Percentiles rank a stretch among this genome's conserved stretches.
Evolutionary conservation across 2,329 filamentous ascomycete species (phyloP).

Genomic region (Cladosporium halotolerans): DNA sequence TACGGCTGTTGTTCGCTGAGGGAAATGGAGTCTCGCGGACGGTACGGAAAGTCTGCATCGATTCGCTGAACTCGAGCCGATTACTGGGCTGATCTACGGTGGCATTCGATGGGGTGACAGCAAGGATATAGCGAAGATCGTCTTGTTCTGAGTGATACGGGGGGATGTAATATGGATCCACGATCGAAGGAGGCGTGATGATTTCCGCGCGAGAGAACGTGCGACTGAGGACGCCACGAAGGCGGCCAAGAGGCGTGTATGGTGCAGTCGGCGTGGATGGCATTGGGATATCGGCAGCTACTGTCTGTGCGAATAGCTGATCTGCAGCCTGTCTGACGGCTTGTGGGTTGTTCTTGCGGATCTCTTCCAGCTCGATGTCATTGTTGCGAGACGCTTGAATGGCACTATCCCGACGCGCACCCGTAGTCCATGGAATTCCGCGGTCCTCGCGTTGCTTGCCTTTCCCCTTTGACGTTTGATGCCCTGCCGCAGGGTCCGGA

Average conservation of each 20-base stretch:
- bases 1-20: neutral
- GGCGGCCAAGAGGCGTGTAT: neutral
- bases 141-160: neutral
- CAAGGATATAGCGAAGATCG: constrained; percentile 1
- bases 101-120: neutral
- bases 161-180: neutral
- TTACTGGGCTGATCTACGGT: neutral
- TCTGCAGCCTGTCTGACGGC: constrained; percentile 9
- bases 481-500: too few relatives aligned
- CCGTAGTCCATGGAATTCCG: neutral
- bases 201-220: neutral
- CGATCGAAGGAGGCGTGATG: neutral
- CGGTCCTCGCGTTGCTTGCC: neutral
- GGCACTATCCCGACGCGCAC: neutral
- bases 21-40: neutral
- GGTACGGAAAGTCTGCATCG: constrained; percentile 3
- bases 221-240: neutral
- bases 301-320: neutral
- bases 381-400: neutral
- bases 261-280: neutral
- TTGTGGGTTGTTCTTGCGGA: constrained; percentile 1
- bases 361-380: constrained; percentile 10
- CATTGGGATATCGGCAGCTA: neutral
- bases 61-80: constrained; percentile 4
- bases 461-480: neutral